These are phyloP conservation scores for Kodamaea fungicola DNA, from an alignment of 1,139 yeast genomes.

Conservation along the genomic window DNA sequence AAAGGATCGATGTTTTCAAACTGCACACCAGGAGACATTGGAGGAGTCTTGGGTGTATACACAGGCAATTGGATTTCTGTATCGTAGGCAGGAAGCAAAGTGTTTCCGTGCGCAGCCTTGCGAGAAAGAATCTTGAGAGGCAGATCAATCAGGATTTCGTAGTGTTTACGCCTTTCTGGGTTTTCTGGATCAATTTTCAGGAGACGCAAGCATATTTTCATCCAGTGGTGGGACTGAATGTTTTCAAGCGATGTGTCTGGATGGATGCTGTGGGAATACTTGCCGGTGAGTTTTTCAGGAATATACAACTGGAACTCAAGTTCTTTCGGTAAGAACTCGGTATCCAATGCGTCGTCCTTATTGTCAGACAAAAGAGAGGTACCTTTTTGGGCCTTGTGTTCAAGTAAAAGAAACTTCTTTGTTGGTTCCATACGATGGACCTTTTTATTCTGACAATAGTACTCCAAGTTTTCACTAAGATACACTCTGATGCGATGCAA, in stretches of 20 bases:
- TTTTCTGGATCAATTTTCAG: conserved; percentile 60
- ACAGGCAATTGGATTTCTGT: conserved; percentile 15
- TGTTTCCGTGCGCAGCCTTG: conserved; percentile 69
- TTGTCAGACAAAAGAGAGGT: conserved; percentile 29
- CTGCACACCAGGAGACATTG: conserved; percentile 54
- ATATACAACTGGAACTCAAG: conserved; percentile 80
- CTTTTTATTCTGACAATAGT: conserved; percentile 77
- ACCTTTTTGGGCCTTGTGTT: conserved; percentile 67
- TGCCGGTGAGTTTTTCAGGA: conserved; percentile 58
- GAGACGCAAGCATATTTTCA: conserved; percentile 77
- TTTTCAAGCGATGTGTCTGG: conserved; percentile 79
- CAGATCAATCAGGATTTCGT: conserved; percentile 87
- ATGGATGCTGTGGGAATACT: conserved; percentile 48
- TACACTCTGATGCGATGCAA: conserved; percentile 83
- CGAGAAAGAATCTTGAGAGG: conserved; percentile 76
- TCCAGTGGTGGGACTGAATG: conserved; percentile 91
- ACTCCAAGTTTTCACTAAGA: conserved; percentile 84
- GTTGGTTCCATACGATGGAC: conserved; percentile 92
- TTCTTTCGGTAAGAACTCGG: conserved; percentile 54
- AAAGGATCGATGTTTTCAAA: conserved; percentile 13
- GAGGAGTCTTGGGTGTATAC: conserved; percentile 26
- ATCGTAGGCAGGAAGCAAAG: conserved; percentile 58
- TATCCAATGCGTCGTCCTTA: conserved; percentile 29
- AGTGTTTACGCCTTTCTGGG: conserved; percentile 69
- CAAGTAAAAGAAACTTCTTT: conserved; percentile 73